Evolutionary conservation across 768 basidiomycete genomes (phyloP), one percentile per base, ranked within the genome.

Genomic region (Kockovaella imperatae): DNA sequence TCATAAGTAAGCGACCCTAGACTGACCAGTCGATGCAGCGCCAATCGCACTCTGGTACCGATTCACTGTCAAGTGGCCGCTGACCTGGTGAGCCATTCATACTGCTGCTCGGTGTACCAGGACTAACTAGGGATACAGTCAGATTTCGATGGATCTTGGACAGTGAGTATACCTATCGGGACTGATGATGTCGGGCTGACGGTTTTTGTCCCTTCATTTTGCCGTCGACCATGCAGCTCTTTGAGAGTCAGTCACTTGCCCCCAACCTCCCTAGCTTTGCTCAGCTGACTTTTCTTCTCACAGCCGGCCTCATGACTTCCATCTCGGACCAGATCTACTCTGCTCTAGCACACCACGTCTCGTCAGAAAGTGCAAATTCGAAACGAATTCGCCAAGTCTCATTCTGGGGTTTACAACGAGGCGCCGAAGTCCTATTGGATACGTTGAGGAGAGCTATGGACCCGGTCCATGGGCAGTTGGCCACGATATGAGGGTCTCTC

Each of bases 131-230:
- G 18, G n/a, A 26, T n/a, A 23, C 30, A 60, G 53, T 75, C 72
- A 45, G 87, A 95, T 52, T 99, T 96, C 67, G 88, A 97, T 70
- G 95, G 95, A 4, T 80, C 88, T 18, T 97, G 90, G 91, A 97
- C 88, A 46, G 86, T 89, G 42, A 45, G 64, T 56, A 17, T 25
- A 41, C 2, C 11, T 35, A 25, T 2, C 18, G 47, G 32, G 45
- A 39, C 47, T 41, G 41, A n/a, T 53, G 31, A 38, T 2, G 25
- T 41, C 28, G 50, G 40, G 25, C 35, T 52, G 26, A 53, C 48
- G 47, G 32, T 32, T 23, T 4, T 30, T 35, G 17, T 6, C 36
- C n/a, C 47, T 20, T 28, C 17, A 43, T 35, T 50, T 69, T 26
- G 61, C 17, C 50, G 46, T 14, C 20, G 30, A 31, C 18, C 26